Evolutionary conservation across 306 rosid genomes (phyloP), one percentile per base, ranked within the genome.

Genomic region (Quercus wislizeni): DNA sequence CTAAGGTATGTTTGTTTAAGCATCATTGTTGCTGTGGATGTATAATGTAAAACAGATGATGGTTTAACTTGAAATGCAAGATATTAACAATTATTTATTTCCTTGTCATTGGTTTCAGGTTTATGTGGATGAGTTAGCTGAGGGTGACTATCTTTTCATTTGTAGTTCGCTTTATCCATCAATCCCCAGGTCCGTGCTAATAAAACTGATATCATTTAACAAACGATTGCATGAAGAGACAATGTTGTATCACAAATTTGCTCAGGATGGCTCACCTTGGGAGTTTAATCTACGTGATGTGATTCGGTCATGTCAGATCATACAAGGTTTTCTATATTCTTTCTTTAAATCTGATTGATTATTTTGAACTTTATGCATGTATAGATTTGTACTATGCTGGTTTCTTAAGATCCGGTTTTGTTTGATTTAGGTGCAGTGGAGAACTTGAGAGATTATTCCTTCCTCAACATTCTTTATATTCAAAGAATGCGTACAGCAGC

Each of bases 231-330:
- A 90, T 68, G 97, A 92, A 78, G 97, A 92, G 11, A 89, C 87
- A 64, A 90, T 90, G 89, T 2, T 90, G 79, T 58, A 91, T 85
- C 86, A 77, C 74, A 92, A 86, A 74, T 95, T 95, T 86, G 96
- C 92, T 57, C 91, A 86, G 86, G 93, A 89, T 61, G 99, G 99
- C 25, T 88, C 92, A 19, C 98, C 99, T 20, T 95, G 99, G 99
- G 99, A 95, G 84, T 95, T 95, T 71, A 95, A 92, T 87, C 92
- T 95, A 52, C 94, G 99, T 69, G 99, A 95, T 86, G 91, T 95
- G 56, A 71, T 95, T 82, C 95, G 99, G 74, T 95, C 91, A 3
- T 95, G 99, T 82, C 91, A 95, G 87, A 86, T 95, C 56, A 91
- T 95, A 78, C 59, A 86, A 82, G 98, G 98, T 94, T 69, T 68